Evolutionary conservation across 1,284 basidiomycete genomes (phyloP), one percentile per base, ranked within the genome.

Genomic region (Cutaneotrichosporon dermatis): DNA sequence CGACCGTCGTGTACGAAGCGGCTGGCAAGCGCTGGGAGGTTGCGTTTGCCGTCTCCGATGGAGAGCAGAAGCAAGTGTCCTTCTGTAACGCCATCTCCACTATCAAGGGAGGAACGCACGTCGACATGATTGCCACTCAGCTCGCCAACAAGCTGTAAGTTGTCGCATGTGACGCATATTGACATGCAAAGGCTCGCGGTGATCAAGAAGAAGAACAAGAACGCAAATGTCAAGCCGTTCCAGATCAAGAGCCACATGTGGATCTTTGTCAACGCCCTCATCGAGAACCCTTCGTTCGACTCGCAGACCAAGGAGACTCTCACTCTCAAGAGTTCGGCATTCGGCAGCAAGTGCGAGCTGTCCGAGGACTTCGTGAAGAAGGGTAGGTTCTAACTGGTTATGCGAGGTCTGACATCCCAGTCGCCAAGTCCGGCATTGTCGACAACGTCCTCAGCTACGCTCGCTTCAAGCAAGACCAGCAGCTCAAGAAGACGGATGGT

Each of bases 41-140:
- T 33, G 96, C 89, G 0, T 99, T 99, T 73, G 88, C 93, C 0
- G 85, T 96, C 10, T 97, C 95, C 0, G 82, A 83, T 40, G 92
- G 93, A 34, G 82, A 87, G 42, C 91, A 91, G 78, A 89, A 92
- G 72, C 92, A 95, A 59, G 92, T 98, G 42, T 97, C 96, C 12
- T 99, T 98, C 73, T 93, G 92, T 70, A 99, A 99, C 80, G 93
- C 93, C 33, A 99, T 99, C 67, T 88, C 95, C 7, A 99, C 96
- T 3, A 92, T 84, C 62, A 99, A 99, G 74, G 96, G 96, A 58
- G 96, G 96, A 56, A 94, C 91, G 1, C 96, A 99, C 74, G 95
- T 99, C 67, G 85, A 84, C 48, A 82, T 86, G 70, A 85, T 99
- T 61, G 84, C 92, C 0, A 90, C 94, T 73, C 92, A 96, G 76